Percentiles rank a stretch among this genome's conserved stretches.
These are phyloP conservation scores for Leccinum uliginosum DNA, from an alignment of 768 basidiomycete genomes.

Conservation along the genomic window DNA sequence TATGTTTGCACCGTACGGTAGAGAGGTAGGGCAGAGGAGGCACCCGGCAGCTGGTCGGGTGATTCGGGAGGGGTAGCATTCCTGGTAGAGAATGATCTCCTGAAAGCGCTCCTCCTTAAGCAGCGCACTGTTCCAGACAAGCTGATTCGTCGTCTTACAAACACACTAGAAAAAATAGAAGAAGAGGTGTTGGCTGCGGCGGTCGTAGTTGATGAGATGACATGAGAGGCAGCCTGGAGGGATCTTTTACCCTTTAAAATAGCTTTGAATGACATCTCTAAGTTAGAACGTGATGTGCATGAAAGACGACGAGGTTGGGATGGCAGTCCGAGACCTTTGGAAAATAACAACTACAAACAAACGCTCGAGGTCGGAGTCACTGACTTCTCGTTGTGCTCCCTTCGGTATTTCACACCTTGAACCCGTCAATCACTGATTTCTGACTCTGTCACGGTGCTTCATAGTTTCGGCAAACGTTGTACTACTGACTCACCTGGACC, in stretches of 20 bases:
- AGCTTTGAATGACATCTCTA: slow-evolving; percentile 28
- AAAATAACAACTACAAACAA: slow-evolving; percentile 26
- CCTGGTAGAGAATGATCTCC: slow-evolving; percentile 23
- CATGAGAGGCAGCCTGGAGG: slow-evolving; percentile 49
- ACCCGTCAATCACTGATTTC: background rate
- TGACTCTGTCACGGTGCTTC: background rate
- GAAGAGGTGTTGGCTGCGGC: slow-evolving; percentile 31
- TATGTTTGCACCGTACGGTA: slow-evolving; percentile 35
- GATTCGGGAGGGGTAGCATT: slow-evolving; percentile 35
- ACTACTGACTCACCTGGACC: background rate
- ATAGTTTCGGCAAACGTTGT: background rate
- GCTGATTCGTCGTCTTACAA: slow-evolving; percentile 30
- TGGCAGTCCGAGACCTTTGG: slow-evolving; percentile 13
- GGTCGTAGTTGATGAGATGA: slow-evolving; percentile 26
- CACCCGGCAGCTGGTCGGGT: slow-evolving; percentile 40
- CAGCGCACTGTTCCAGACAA: slow-evolving; percentile 30
- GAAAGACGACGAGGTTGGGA: slow-evolving; percentile 12
- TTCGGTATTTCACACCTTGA: too few species aligned
- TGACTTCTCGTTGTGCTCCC: background rate
- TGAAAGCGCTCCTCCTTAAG: slow-evolving; percentile 22
- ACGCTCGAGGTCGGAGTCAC: background rate
- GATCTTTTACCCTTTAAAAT: slow-evolving; percentile 47
- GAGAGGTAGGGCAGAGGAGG: slow-evolving; percentile 38
- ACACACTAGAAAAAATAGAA: slow-evolving; percentile 28
- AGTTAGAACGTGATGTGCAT: slow-evolving; percentile 10